phyloP scores from a whole-genome alignment of 1,139 yeast genomes.

The Taphrina wiesneri region DNA sequence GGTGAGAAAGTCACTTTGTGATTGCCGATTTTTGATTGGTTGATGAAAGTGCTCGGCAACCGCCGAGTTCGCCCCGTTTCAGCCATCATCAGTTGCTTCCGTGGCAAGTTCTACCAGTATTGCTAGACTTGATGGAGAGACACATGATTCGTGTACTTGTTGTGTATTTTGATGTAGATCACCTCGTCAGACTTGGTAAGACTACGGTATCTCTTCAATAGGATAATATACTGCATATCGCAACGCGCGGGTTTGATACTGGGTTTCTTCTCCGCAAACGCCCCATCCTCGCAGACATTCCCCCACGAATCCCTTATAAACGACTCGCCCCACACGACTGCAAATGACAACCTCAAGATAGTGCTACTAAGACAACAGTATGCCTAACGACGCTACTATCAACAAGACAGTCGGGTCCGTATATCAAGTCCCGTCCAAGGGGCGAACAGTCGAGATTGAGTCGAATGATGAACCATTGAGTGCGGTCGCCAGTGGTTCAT shows the following conservation, averaged over 20 bases:
- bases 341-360: too few relatives aligned
- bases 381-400: constrained; percentile 11
- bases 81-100: too few relatives aligned
- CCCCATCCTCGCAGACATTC: not conserved
- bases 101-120: too few relatives aligned
- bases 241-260: too few relatives aligned
- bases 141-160: too few relatives aligned
- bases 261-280: not conserved
- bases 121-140: too few relatives aligned
- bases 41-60: not conserved
- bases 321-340: not conserved
- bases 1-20: not conserved
- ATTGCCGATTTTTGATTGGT: not conserved
- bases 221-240: too few relatives aligned
- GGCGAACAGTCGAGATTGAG: not conserved
- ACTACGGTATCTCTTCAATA: too few relatives aligned
- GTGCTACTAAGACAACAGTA: not conserved
- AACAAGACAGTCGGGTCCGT: not conserved
- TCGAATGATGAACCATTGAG: not conserved
- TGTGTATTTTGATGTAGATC: too few relatives aligned
- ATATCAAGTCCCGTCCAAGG: constrained; percentile 2
- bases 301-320: not conserved
- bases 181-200: too few relatives aligned
- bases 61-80: not conserved
- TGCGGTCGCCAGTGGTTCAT: constrained; percentile 18